phyloP scores from a whole-genome alignment of 176 grass and related monocot genomes.

The Areca catechu region DNA sequence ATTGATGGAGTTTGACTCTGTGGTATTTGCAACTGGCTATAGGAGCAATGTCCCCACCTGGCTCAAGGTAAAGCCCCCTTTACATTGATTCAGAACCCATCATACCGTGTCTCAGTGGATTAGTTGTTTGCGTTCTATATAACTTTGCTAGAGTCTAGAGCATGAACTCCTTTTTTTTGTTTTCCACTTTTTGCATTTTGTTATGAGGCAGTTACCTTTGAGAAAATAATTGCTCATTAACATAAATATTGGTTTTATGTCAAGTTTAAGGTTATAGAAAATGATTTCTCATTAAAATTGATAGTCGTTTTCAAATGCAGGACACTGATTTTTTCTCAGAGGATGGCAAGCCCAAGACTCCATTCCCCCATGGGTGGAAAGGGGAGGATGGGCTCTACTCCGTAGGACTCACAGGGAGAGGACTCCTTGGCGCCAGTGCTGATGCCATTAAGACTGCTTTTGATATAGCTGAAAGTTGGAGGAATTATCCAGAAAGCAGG shows the following conservation, averaged over 20 bases:
- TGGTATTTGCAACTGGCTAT: slow-evolving; percentile 96
- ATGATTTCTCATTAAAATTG: background rate
- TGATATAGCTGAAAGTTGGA: slow-evolving; percentile 68
- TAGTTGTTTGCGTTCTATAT: no score
- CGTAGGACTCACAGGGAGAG: slow-evolving; percentile 74
- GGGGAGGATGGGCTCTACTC: slow-evolving; percentile 69
- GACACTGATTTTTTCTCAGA: slow-evolving; percentile 43
- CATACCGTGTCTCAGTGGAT: no score
- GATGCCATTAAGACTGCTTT: slow-evolving; percentile 54
- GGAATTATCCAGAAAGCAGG: background rate
- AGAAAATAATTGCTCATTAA: background rate
- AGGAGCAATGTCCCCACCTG: slow-evolving; percentile 82
- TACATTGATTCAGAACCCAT: no score
- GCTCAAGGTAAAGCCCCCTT: slow-evolving; percentile 50
- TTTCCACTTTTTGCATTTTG: no score
- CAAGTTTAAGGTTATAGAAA: background rate
- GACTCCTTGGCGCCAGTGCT: slow-evolving; percentile 59
- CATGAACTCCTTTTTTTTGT: no score
- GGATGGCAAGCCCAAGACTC: slow-evolving; percentile 54
- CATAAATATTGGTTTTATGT: background rate
- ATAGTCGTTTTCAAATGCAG: slow-evolving; percentile 18
- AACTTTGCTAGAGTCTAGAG: no score
- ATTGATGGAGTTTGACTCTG: slow-evolving; percentile 66
- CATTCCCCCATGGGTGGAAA: slow-evolving; percentile 43
- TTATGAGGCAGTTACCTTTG: no score